Base-by-base conservation (phyloP, 2,329 filamentous ascomycete species). In the Aspergillus brunneoviolaceus region DNA sequence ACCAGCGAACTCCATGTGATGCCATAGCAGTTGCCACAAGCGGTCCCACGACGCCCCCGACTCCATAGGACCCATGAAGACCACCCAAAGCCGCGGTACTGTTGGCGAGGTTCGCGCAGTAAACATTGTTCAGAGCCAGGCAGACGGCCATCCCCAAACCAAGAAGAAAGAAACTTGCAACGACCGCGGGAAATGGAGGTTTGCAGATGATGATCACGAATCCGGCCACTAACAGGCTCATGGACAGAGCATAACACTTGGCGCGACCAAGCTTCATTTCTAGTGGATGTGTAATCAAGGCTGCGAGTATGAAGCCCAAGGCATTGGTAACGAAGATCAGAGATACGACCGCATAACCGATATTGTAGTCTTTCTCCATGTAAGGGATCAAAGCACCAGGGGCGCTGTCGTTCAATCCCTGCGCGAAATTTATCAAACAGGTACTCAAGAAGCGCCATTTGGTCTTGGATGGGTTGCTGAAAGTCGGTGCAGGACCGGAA, bases 321-420 rank as follows among this genome's bases (percentile, higher is more conserved):
- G 91, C 90, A 67, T 90, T 90, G 49, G 88, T 85, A 31, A 95
- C 84, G 78, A 95, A 96, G 69, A 96, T 90, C 42, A 94, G 79
- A 2, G 91, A 94, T 2, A 95, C 89, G 9, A 91, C 76, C 2
- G 87, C 89, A 72, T 95, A 94, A 48, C 88, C 88, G 58, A 95
- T 91, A 60, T 81, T 66, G 70, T 94, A 96, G 68, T 89, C 85
- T 73, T 78, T 81, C 72, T 94, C 89, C 74, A 96, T 89, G 70
- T 92, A 92, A 0, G 91, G 91, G 66, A 96, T 90, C 59, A 95
- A 71, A 11, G 91, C 90, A 70, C 91, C 91, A 1, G 90, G 86
- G 0, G 89, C 87, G 48, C 87, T 85, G 74, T 96, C 92, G 66
- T 86, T 90, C 60, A 95, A 76, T 0, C 90, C 92, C 67, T 88